A percentile compares a stretch with the other conserved stretches of the same genome.
phyloP scores from a whole-genome alignment of 176 grass and related monocot genomes.

The Avena insularis region DNA sequence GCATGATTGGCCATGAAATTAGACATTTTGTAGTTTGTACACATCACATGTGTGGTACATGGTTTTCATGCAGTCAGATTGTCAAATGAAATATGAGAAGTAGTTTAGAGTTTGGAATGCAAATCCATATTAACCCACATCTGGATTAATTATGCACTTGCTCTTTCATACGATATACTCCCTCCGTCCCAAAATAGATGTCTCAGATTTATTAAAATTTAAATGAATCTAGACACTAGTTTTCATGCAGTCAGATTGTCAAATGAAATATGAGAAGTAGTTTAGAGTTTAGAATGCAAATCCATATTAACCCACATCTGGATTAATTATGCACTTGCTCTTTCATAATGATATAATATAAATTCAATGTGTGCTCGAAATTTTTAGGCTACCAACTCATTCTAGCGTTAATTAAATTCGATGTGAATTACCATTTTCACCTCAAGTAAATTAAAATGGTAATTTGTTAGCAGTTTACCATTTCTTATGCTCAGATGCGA shows the following conservation, averaged over 20 bases:
- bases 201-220: too few species aligned
- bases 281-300: not conserved
- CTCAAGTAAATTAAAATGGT: not conserved
- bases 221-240: not conserved
- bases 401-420: not conserved
- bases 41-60: not conserved
- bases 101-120: not conserved
- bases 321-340: not conserved
- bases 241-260: not conserved
- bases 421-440: not conserved
- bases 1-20: slow-evolving; percentile 39
- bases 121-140: slow-evolving; percentile 1
- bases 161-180: not conserved
- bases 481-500: not conserved
- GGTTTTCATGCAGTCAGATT: not conserved
- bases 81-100: not conserved
- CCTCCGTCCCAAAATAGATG: too few species aligned
- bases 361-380: not conserved
- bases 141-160: not conserved
- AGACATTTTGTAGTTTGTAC: slow-evolving; percentile 14
- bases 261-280: not conserved
- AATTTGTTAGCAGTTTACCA: not conserved
- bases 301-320: not conserved
- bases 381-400: not conserved
- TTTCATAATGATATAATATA: not conserved